A percentile compares a stretch with the other conserved stretches of the same genome.
phyloP scores from a whole-genome alignment of 2,329 filamentous ascomycete genomes.

The Colletotrichum filicis region DNA sequence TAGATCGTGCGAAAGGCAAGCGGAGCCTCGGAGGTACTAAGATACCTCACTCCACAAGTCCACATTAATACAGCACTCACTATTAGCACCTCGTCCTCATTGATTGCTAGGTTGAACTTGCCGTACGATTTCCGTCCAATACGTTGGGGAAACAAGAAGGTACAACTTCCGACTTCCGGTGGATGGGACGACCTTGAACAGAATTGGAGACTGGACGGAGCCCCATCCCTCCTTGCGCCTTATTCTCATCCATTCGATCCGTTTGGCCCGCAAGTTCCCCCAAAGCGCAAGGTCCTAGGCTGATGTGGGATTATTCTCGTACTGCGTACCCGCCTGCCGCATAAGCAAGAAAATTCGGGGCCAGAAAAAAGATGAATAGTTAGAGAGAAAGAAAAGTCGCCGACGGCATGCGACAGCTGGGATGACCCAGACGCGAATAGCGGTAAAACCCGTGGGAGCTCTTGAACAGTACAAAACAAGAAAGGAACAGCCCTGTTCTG shows the following conservation, averaged over 20 bases:
- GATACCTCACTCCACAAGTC: background rate
- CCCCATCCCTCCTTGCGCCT: background rate
- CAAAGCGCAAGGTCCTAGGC: constrained; percentile 5
- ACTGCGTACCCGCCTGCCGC: background rate
- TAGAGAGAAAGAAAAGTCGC: background rate
- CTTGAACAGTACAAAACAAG: background rate
- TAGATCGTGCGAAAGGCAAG: background rate
- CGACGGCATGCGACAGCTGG: background rate
- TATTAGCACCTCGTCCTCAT: background rate
- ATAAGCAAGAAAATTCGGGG: constrained; percentile 17
- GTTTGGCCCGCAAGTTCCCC: constrained; percentile 8
- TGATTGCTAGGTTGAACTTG: background rate
- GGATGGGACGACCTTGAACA: constrained; percentile 17
- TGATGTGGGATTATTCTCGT: constrained; percentile 3
- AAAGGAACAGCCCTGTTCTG: background rate
- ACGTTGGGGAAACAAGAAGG: background rate
- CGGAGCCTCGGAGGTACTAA: background rate
- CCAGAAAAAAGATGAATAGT: background rate
- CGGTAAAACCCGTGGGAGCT: constrained; percentile 6
- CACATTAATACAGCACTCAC: background rate
- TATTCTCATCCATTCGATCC: constrained; percentile 19
- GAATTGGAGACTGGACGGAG: background rate
- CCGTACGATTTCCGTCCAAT: background rate
- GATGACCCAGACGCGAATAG: constrained; percentile 10
- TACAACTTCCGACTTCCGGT: constrained; percentile 23